These are phyloP conservation scores for Senna siamea DNA, from an alignment of 306 rosid species.

Conservation along the genomic window DNA sequence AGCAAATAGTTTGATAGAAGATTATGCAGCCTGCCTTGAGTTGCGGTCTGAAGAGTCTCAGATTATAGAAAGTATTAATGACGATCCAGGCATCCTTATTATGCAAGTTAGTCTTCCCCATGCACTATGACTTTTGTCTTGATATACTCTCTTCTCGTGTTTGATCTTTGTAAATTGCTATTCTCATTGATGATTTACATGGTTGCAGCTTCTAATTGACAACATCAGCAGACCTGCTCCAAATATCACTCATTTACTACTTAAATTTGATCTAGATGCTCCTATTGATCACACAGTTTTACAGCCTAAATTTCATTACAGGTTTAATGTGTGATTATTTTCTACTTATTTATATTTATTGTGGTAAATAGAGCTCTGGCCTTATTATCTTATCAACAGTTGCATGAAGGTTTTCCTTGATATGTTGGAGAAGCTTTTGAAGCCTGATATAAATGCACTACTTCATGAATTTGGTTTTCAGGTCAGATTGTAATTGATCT, in stretches of 20 bases:
- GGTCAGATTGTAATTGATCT: constrained; percentile 58
- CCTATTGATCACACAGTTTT: constrained; percentile 78
- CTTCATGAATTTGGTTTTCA: constrained; percentile 96
- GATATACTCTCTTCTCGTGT: not conserved
- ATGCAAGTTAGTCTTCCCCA: constrained; percentile 67
- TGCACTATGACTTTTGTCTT: constrained; percentile 23
- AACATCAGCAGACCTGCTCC: constrained; percentile 95
- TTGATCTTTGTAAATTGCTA: constrained; percentile 18
- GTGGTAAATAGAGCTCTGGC: constrained; percentile 29
- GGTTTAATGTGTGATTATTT: constrained; percentile 51
- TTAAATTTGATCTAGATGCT: constrained; percentile 84
- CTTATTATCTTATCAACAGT: constrained; percentile 56
- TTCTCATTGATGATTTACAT: constrained; percentile 20
- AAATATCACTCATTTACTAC: constrained; percentile 80
- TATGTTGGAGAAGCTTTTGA: constrained; percentile 82
- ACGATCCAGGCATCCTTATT: constrained; percentile 93
- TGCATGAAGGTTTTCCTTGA: constrained; percentile 97
- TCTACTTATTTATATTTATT: constrained; percentile 14
- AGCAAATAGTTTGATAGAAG: constrained; percentile 81
- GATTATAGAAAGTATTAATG: constrained; percentile 63
- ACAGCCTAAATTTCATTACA: constrained; percentile 95
- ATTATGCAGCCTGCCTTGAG: constrained; percentile 99
- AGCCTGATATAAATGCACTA: constrained; percentile 78
- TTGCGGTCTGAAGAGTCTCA: constrained; percentile 79
- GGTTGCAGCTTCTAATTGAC: constrained; percentile 87